Evolutionary conservation across 129 eudicot species (phyloP), one percentile per base, ranked within the genome.

Genomic region (Sambucus nigra): DNA sequence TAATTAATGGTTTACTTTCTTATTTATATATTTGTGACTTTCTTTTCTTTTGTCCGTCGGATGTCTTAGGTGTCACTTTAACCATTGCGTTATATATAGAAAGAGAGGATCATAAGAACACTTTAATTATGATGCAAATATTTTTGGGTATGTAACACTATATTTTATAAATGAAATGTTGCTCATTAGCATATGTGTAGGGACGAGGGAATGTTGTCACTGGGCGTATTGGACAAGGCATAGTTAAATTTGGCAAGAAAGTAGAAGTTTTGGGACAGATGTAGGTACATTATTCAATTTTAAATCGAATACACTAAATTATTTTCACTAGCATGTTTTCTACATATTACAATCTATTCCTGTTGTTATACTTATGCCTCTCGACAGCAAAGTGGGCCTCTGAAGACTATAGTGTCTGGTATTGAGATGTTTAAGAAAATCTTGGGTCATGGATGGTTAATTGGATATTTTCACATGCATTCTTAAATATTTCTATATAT

Each of bases 361-460:
- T 13, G 16, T n/a, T n/a, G n/a, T 17, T 59, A 25, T 60, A 17
- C 5, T 13, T 47, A 23, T 59, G 28, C 28, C 39, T 46, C 26
- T 44, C 27, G 20, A 11, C 0, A 45, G 38, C 13, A 60, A 55
- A 55, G 45, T 29, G 65, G 17, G 18, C 64, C 65, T 25, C 8
- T 46, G 53, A 60, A 53, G 53, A 51, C 69, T 27, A 64, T 61
- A 41, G 69, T 64, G 15, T 52, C 69, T 14, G 69, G 69, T 40
- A 61, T 64, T 17, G 69, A 64, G 57, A 64, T 64, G 69, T 64
- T 64, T 26, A 51, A 64, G 69, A 64, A 64, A 53, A 64, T 39
- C 44, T 41, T 64, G 60, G 69, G 53, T 41, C 21, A 40, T 41
- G 69, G 60, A 25, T 61, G 39, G 45, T 54, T 60, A 59, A 4